Base-by-base conservation (phyloP, 345 rosid species). In the Carallia pectinifolia region DNA sequence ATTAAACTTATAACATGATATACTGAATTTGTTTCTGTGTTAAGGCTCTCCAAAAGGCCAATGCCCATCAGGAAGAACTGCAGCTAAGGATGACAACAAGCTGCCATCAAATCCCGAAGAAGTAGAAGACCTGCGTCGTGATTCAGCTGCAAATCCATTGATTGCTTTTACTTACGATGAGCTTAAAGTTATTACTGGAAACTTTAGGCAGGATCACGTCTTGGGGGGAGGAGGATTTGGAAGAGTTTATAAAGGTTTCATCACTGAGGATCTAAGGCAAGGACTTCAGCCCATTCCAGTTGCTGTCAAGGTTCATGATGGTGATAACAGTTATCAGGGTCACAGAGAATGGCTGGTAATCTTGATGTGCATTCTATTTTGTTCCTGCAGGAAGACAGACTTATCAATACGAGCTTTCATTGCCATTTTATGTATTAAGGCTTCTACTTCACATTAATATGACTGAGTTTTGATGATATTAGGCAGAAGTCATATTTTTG, bases 221-320 rank as follows among this genome's bases (percentile, higher is more conserved):
- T 79, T 95, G 78, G 99, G 99, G 37, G 97, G 99, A 38, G 99
- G 99, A 13, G 99, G 99, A 8, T 95, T 95, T 63, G 99, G 99
- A 61, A 81, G 88, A 62, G 99, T 95, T 64, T 95, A 89, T 75
- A 90, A 94, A 81, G 98, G 98, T 12, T 85, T 88, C 60, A 84
- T 94, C 6, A 56, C 80, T 17, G 87, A 90, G 56, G 89, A 88
- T 78, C 72, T 79, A 8, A 80, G 92, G 69, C 85, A 88, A 69
- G 90, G 84, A 44, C 81, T 88, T 73, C 81, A 81, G 70, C 81
- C 93, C 36, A 76, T 89, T 71, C 88, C 86, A 54, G 97, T 95
- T 4, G 99, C 99, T 69, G 99, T 88, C 31, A 95, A 91, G 80
- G 99, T 95, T 76, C 99, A 95, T 61, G 99, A 88, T 40, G 97